Conservation (phyloP, 2,329 filamentous ascomycete genomes). For the Colletotrichum sidae region DNA sequence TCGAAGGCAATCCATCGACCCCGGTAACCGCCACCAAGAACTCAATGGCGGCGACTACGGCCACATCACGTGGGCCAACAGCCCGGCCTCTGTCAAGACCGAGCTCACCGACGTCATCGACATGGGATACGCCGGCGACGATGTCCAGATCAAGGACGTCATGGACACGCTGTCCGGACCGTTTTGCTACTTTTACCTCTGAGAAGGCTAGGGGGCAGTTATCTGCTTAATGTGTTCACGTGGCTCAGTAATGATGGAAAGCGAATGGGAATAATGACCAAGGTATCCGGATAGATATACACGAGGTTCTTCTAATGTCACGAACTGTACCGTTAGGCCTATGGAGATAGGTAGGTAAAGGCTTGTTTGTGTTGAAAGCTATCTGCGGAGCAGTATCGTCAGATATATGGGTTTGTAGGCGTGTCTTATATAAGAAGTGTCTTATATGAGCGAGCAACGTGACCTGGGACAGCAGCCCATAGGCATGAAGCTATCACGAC, state of each 20-base stretch:
- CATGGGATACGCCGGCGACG: constrained; percentile 44
- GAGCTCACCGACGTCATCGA: constrained; percentile 43
- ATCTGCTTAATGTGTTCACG: background rate
- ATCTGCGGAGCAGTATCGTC: too few species aligned
- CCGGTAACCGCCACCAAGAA: constrained; percentile 39
- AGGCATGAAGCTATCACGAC: too few species aligned
- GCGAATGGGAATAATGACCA: background rate
- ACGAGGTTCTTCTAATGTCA: too few species aligned
- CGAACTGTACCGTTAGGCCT: too few species aligned
- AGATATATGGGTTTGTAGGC: too few species aligned
- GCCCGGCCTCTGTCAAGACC: constrained; percentile 41
- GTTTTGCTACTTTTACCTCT: constrained; percentile 47
- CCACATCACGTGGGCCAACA: constrained; percentile 45
- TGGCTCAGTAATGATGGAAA: background rate
- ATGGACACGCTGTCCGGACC: constrained; percentile 45
- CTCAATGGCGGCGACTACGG: constrained; percentile 43
- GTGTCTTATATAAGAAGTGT: too few species aligned
- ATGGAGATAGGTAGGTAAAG: too few species aligned
- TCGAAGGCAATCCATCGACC: constrained; percentile 40
- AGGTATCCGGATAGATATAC: too few species aligned
- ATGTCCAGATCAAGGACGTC: constrained; percentile 43
- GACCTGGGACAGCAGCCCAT: too few species aligned
- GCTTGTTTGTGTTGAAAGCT: too few species aligned
- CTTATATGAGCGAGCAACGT: too few species aligned
- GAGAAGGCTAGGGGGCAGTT: background rate